Conservation (phyloP, 2,329 filamentous ascomycete species). For the Fusarium oligoseptatum region DNA sequence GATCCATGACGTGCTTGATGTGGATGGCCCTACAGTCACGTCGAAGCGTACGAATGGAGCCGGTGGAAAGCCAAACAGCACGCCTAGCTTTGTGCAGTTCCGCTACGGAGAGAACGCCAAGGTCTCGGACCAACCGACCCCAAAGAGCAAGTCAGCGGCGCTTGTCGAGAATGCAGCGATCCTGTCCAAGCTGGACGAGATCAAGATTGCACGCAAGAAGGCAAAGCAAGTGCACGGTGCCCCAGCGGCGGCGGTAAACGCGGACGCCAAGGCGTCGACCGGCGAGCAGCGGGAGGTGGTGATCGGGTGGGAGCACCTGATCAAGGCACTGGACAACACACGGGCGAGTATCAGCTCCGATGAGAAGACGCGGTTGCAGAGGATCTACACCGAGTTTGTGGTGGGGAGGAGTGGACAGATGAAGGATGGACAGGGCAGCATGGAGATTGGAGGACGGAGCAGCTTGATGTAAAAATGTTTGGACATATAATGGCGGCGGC, state of each 20-base stretch:
- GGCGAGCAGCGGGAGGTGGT: conserved; percentile 75
- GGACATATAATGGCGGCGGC: conserved; percentile 22
- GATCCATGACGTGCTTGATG: conserved; percentile 88
- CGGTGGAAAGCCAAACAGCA: conserved; percentile 45
- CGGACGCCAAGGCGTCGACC: conserved; percentile 47
- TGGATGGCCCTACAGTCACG: conserved; percentile 61
- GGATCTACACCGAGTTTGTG: conserved; percentile 94
- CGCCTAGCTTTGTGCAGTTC: conserved; percentile 82
- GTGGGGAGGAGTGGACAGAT: conserved; percentile 94
- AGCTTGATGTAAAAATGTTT: conserved; percentile 81
- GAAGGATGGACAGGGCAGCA: conserved; percentile 91
- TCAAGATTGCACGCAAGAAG: conserved; percentile 76
- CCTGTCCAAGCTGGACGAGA: conserved; percentile 82
- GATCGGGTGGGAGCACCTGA: conserved; percentile 86
- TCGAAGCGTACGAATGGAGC: conserved; percentile 53
- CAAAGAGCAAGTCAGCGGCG: conserved; percentile 65
- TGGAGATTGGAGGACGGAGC: conserved; percentile 90
- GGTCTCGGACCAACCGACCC: conserved; percentile 55
- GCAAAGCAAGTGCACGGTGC: conserved; percentile 52
- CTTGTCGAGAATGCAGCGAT: conserved; percentile 85
- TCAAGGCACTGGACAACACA: conserved; percentile 81
- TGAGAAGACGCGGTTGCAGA: conserved; percentile 79
- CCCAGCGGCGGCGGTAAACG: conserved; percentile 27
- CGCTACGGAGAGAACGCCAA: conserved; percentile 76
- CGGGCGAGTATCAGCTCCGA: conserved; percentile 84